Evolutionary conservation across 257 asterid genomes (phyloP), one percentile per base, ranked within the genome.

Genomic region (Solanum boliviense): DNA sequence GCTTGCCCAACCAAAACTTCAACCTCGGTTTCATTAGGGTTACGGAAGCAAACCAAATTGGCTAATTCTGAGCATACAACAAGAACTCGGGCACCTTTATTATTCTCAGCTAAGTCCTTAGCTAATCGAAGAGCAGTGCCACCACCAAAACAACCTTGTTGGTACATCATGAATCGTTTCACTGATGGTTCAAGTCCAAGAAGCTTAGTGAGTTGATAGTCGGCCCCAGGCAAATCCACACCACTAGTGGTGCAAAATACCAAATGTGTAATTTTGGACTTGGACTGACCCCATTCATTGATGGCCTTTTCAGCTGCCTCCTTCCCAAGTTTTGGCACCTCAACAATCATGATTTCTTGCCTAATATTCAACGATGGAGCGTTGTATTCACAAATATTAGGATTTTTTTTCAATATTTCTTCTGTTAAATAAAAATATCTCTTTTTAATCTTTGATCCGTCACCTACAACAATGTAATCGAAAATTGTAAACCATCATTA

Each of bases 271-370:
- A 75, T 75, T 48, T 36, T 38, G 58, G 83, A 75, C 4, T 23
- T 38, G 0, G 84, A 21, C 32, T 36, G 83, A 5, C 83, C 83
- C 83, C 83, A 75, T 75, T 88, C 89, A 2, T 67, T 79, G 36
- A 89, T 89, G 52, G 90, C 90, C 39, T 89, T 89, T 35, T 86
- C 35, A 10, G 90, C 88, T 4, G 90, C 90, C 35, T 89, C 78
- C n/a, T 86, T 86, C 11, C 90, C 90, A 25, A 89, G 89, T 36
- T 81, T 86, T 46, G 90, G 90, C 9, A 89, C 90, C 44, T 86
- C 89, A 23, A 48, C 89, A 13, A 86, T 29, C 31, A 3, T 78
- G 0, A 89, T 89, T 20, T 89, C 90, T 34, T 89, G 90, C 16
- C 90, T 52, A 29, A 44, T 84, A 58, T 86, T 72, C 7, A 89